Evolutionary conservation across 1,284 basidiomycete genomes (phyloP).

Genomic region (Trametes versicolor): DNA sequence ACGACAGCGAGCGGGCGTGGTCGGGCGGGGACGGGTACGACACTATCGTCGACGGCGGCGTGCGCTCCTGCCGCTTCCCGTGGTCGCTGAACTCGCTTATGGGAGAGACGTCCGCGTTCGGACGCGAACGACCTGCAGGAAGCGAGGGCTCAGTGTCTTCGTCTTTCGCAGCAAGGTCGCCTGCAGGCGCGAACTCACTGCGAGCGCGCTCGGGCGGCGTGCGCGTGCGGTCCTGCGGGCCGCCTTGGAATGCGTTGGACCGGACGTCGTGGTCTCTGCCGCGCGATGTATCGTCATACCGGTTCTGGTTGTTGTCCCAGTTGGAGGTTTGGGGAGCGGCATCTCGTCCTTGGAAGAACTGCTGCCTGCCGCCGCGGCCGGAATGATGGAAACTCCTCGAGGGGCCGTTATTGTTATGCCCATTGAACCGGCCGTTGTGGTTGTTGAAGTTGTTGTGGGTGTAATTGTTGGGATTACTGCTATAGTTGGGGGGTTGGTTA

Average conservation of each 20-base stretch:
- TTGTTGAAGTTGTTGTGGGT: no score
- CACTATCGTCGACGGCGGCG: constrained; percentile 15
- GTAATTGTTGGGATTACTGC: no score
- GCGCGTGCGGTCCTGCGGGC: background rate
- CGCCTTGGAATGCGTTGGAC: no score
- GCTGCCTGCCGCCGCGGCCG: no score
- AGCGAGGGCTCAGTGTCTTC: background rate
- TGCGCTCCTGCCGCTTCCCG: background rate
- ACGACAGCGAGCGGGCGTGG: constrained; percentile 6
- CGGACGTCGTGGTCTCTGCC: no score
- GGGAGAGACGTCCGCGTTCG: background rate
- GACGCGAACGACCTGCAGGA: background rate
- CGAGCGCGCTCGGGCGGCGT: background rate
- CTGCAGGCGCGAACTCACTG: background rate
- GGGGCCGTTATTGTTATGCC: background rate
- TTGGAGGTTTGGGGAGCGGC: background rate
- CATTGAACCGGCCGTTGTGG: no score
- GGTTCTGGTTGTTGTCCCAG: background rate
- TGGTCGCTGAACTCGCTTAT: constrained; percentile 10
- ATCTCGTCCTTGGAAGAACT: background rate
- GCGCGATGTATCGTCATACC: no score
- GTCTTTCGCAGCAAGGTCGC: background rate
- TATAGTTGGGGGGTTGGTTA: no score
- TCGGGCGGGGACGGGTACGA: constrained; percentile 5
- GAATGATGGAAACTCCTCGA: background rate